A percentile compares a stretch with the other conserved stretches of the same genome.
Conservation (phyloP, 345 rosid genomes). For the Brassica rapa region DNA sequence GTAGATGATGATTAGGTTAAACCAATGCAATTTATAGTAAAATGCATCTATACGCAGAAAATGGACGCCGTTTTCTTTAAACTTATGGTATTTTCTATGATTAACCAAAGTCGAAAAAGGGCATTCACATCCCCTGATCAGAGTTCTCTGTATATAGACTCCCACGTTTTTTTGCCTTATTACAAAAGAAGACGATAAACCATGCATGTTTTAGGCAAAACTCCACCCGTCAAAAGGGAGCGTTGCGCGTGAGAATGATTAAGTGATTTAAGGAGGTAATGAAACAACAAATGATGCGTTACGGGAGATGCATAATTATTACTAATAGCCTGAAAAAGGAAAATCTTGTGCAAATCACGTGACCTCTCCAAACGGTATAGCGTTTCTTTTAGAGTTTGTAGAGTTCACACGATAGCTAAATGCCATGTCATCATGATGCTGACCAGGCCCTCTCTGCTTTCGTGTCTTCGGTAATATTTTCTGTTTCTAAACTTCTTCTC, state of each 20-base stretch:
- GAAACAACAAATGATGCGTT: constrained; percentile 26
- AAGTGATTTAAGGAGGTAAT: neutral
- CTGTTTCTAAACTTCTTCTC: constrained; percentile 12
- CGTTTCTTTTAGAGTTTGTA: constrained; percentile 29
- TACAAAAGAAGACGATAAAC: constrained; percentile 20
- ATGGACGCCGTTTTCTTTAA: constrained; percentile 20
- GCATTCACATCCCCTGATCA: constrained; percentile 15
- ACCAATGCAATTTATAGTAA: neutral
- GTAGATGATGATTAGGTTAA: neutral
- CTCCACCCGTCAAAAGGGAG: constrained; percentile 21
- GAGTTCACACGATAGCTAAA: constrained; percentile 10
- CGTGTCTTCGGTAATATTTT: constrained; percentile 23
- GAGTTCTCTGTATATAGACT: neutral
- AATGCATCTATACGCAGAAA: neutral
- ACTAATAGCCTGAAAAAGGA: neutral
- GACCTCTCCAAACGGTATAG: constrained; percentile 24
- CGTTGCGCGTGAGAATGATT: constrained; percentile 27
- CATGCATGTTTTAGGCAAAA: constrained; percentile 17
- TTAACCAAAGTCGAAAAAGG: neutral
- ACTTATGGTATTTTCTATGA: constrained; percentile 1
- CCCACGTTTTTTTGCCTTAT: constrained; percentile 24
- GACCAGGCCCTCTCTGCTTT: constrained; percentile 27
- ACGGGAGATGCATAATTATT: constrained; percentile 24
- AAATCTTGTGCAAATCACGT: constrained; percentile 32
- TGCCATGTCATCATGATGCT: constrained; percentile 33